These are phyloP conservation scores for Pichia sp. DNA, from an alignment of 1,139 yeast genomes.

Conservation along the genomic window DNA sequence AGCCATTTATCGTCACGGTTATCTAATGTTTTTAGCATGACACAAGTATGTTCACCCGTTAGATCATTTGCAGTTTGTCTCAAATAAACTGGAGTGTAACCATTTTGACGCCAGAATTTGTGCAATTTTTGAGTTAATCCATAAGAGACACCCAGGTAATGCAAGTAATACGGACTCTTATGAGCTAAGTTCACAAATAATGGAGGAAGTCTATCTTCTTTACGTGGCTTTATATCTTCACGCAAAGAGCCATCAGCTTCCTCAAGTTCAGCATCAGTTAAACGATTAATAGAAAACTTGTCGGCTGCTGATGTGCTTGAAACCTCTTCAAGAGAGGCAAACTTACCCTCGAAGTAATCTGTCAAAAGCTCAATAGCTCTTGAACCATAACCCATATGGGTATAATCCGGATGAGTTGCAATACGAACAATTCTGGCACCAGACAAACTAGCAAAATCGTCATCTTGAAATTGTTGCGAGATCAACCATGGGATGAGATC, in stretches of 20 bases:
- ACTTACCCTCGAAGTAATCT: slow-evolving; percentile 91
- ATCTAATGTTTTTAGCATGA: slow-evolving; percentile 72
- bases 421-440: slow-evolving; percentile 97
- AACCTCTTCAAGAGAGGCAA: slow-evolving; percentile 75
- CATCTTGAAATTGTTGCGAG: slow-evolving; percentile 97
- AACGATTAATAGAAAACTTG: slow-evolving; percentile 60
- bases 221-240: slow-evolving; percentile 82
- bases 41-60: slow-evolving; percentile 96
- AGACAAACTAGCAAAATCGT: slow-evolving; percentile 90
- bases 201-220: slow-evolving; percentile 88
- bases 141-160: slow-evolving; percentile 92
- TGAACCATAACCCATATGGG: slow-evolving; percentile 96
- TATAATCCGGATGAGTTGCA: slow-evolving; percentile 95
- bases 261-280: slow-evolving; percentile 68
- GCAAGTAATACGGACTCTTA: slow-evolving; percentile 77
- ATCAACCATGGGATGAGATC: slow-evolving; percentile 97
- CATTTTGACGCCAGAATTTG: slow-evolving; percentile 87
- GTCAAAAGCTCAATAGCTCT: slow-evolving; percentile 79
- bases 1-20: slow-evolving; percentile 71
- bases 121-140: slow-evolving; percentile 84
- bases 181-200: slow-evolving; percentile 79
- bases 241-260: slow-evolving; percentile 35
- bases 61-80: slow-evolving; percentile 95
- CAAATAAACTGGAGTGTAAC: slow-evolving; percentile 82
- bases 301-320: slow-evolving; percentile 32